Evolutionary conservation across 129 eudicot genomes (phyloP).

Genomic region (Solidago caesia): DNA sequence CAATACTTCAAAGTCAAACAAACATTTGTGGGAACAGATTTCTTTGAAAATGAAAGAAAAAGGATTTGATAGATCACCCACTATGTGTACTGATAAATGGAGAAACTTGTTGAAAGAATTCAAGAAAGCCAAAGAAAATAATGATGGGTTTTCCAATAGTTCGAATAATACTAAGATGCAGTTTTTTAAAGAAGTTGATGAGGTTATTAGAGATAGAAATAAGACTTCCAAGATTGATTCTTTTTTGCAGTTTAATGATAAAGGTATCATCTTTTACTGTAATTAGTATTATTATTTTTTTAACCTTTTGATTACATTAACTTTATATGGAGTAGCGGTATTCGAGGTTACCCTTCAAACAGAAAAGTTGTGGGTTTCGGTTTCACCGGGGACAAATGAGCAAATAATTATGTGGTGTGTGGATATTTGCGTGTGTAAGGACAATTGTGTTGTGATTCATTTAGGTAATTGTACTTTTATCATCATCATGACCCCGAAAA

Average conservation of each 20-base stretch:
- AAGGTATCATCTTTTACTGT: slow-evolving; percentile 44
- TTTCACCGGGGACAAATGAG: no score
- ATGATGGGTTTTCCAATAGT: slow-evolving; percentile 28
- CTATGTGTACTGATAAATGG: slow-evolving; percentile 99
- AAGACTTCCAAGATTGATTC: slow-evolving; percentile 63
- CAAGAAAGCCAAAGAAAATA: slow-evolving; percentile 72
- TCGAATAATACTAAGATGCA: slow-evolving; percentile 57
- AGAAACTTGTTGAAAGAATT: slow-evolving; percentile 89
- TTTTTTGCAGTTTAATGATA: slow-evolving; percentile 83
- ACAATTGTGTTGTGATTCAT: no score
- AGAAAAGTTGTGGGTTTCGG: no score
- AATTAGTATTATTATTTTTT: neutral
- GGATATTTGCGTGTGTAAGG: neutral
- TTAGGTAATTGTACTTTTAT: neutral
- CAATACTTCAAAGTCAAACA: slow-evolving; percentile 89
- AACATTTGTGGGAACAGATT: slow-evolving; percentile 90
- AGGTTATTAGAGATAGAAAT: slow-evolving; percentile 67
- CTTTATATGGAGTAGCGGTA: neutral
- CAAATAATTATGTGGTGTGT: neutral
- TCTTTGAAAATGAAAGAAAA: slow-evolving; percentile 73
- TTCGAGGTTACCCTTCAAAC: no score
- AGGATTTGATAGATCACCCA: slow-evolving; percentile 92
- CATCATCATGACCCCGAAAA: neutral
- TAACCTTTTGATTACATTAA: neutral
- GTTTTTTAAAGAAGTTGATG: slow-evolving; percentile 88